Evolutionary conservation across 2,329 filamentous ascomycete genomes (phyloP).

Genomic region (Aspergillus brasiliensis): DNA sequence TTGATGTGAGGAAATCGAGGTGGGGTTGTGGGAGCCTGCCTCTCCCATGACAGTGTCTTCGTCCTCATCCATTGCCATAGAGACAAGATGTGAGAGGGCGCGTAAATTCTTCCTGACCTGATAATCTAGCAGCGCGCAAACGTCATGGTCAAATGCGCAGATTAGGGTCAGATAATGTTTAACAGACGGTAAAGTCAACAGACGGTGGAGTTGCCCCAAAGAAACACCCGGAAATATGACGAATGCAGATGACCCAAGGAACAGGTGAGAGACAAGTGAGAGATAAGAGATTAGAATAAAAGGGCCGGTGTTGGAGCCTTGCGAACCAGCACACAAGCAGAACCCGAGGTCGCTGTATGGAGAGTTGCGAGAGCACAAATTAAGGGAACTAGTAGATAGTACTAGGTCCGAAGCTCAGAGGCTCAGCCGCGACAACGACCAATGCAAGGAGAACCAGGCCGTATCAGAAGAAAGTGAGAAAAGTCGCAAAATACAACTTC

Average conservation of each 20-base stretch:
- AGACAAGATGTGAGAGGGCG: conserved; percentile 6
- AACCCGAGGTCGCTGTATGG: not conserved
- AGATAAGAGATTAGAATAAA: not conserved
- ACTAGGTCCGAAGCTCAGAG: conserved; percentile 12
- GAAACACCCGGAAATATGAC: not conserved
- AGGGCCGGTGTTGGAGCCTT: not conserved
- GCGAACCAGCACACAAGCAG: not conserved
- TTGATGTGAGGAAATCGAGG: conserved; percentile 19
- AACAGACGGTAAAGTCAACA: not conserved
- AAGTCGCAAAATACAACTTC: not conserved
- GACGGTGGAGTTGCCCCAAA: not conserved
- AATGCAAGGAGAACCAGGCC: conserved; percentile 6
- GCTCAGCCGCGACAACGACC: not conserved
- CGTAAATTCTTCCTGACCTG: conserved; percentile 13
- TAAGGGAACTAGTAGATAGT: conserved; percentile 15
- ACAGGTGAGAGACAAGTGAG: not conserved
- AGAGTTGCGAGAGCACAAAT: not conserved
- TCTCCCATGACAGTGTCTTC: conserved; percentile 46
- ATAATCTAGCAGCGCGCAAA: conserved; percentile 7
- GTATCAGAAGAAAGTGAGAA: conserved; percentile 1
- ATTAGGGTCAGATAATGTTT: not conserved
- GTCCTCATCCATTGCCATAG: conserved; percentile 35
- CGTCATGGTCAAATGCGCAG: conserved; percentile 21
- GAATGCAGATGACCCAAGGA: not conserved
- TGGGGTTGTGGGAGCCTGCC: conserved; percentile 22